Percentiles rank a stretch among this genome's conserved stretches.
Evolutionary conservation across 305 asterid species (phyloP).

Genomic region (Lippia alba): DNA sequence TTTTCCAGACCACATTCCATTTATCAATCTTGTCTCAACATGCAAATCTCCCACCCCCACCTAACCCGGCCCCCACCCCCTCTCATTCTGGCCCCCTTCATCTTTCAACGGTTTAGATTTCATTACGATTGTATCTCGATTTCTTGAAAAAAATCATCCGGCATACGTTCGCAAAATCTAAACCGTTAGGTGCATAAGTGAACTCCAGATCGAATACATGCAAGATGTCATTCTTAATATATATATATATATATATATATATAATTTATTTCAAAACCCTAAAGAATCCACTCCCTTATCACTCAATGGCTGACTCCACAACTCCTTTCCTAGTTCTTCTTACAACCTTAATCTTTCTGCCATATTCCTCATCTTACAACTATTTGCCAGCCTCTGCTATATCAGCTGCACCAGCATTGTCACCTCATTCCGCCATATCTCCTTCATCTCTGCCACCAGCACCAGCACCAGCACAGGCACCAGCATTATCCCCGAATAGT

Average conservation of each 20-base stretch:
- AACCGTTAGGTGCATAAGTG: too few relatives aligned
- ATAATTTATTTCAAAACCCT: slow-evolving; percentile 38
- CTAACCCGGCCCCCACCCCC: too few relatives aligned
- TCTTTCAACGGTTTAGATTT: too few relatives aligned
- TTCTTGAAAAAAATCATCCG: too few relatives aligned
- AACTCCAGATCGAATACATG: too few relatives aligned
- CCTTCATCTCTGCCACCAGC: slow-evolving; percentile 41
- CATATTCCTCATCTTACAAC: slow-evolving; percentile 28
- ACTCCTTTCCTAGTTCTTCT: slow-evolving; percentile 30
- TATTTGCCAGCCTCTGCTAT: slow-evolving; percentile 58
- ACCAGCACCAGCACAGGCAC: slow-evolving; percentile 44
- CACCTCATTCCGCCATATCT: slow-evolving; percentile 44
- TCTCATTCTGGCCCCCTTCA: too few relatives aligned
- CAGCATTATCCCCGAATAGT: slow-evolving; percentile 56
- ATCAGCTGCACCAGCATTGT: slow-evolving; percentile 66
- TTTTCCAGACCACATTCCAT: slow-evolving; percentile 24
- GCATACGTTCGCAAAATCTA: too few relatives aligned
- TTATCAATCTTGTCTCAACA: neutral
- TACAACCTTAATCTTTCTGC: slow-evolving; percentile 32
- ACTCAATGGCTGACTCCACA: slow-evolving; percentile 45
- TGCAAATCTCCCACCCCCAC: too few relatives aligned
- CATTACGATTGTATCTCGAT: too few relatives aligned
- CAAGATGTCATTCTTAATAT: too few relatives aligned
- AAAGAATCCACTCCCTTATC: slow-evolving; percentile 31
- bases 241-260: too few relatives aligned